Evolutionary conservation across 2,329 filamentous ascomycete species (phyloP).

Genomic region (Pseudogymnoascus pannorum): DNA sequence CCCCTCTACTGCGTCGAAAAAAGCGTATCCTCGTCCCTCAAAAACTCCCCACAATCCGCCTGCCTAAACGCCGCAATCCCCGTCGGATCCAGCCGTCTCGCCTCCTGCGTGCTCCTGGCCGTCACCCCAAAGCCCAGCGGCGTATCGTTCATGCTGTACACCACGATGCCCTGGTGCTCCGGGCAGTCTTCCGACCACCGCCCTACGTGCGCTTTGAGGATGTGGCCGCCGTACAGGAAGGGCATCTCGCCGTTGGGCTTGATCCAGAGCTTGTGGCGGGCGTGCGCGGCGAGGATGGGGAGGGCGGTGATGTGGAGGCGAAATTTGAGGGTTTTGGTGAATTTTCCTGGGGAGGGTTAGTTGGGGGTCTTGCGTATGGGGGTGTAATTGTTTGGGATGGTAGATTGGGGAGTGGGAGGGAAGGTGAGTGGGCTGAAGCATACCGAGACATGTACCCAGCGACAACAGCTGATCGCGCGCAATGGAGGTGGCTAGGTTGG

Average conservation of each 20-base stretch:
- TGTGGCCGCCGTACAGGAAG: slow-evolving; percentile 83
- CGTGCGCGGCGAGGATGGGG: slow-evolving; percentile 81
- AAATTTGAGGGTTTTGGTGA: slow-evolving; percentile 96
- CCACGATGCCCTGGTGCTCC: slow-evolving; percentile 84
- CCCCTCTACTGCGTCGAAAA: slow-evolving; percentile 42
- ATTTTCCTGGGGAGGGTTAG: slow-evolving; percentile 58
- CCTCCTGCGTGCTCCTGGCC: slow-evolving; percentile 77
- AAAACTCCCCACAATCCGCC: slow-evolving; percentile 88
- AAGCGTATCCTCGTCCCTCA: slow-evolving; percentile 70
- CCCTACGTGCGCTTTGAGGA: slow-evolving; percentile 71
- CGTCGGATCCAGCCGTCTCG: slow-evolving; percentile 79
- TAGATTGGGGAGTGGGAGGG: background rate
- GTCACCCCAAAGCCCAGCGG: slow-evolving; percentile 92
- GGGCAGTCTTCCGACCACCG: slow-evolving; percentile 87
- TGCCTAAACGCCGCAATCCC: slow-evolving; percentile 85
- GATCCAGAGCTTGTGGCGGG: slow-evolving; percentile 95
- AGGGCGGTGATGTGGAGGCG: slow-evolving; percentile 83
- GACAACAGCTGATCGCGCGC: slow-evolving; percentile 75
- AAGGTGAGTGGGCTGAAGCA: slow-evolving; percentile 9
- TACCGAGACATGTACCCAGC: slow-evolving; percentile 76
- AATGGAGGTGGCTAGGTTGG: slow-evolving; percentile 84
- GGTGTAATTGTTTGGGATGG: background rate
- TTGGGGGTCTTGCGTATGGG: background rate
- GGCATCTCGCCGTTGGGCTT: slow-evolving; percentile 96
- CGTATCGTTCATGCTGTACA: slow-evolving; percentile 87